phyloP scores from a whole-genome alignment of 306 rosid species.

The Fagus crenata region DNA sequence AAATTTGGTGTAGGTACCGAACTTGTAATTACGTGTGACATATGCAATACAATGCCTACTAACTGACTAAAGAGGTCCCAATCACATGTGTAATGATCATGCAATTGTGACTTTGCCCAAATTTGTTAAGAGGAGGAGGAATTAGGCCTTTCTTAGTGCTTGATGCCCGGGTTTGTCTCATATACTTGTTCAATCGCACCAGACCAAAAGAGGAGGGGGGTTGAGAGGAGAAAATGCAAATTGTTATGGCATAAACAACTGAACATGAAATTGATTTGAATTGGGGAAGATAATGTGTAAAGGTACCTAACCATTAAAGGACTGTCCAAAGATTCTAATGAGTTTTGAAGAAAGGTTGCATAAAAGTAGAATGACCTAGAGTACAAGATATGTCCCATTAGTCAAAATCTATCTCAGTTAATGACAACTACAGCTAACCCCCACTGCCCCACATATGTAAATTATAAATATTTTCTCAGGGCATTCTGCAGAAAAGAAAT shows the following conservation, averaged over 20 bases:
- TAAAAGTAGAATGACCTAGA: too few relatives aligned
- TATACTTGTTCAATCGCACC: slow-evolving; percentile 31
- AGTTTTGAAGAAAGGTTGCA: too few relatives aligned
- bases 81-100: slow-evolving; percentile 65
- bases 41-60: slow-evolving; percentile 44
- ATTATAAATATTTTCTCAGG: too few relatives aligned
- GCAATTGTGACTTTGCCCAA: slow-evolving; percentile 51
- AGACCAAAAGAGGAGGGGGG: background rate
- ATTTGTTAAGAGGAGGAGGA: slow-evolving; percentile 44
- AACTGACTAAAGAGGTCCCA: slow-evolving; percentile 51
- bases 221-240: slow-evolving; percentile 31
- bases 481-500: too few relatives aligned
- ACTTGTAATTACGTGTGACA: slow-evolving; percentile 41
- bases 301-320: too few relatives aligned
- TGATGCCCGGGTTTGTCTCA: slow-evolving; percentile 27
- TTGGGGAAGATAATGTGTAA: too few relatives aligned
- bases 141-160: slow-evolving; percentile 46
- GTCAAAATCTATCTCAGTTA: too few relatives aligned
- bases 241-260: slow-evolving; percentile 17
- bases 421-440: too few relatives aligned
- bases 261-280: too few relatives aligned
- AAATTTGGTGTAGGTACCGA: slow-evolving; percentile 41
- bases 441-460: too few relatives aligned
- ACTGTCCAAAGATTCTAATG: too few relatives aligned
- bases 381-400: too few relatives aligned